A percentile compares a stretch with the other conserved stretches of the same genome.
These are phyloP conservation scores for Schizosaccharomyces cryophilus DNA, from an alignment of 805 yeast species.

Conservation along the genomic window DNA sequence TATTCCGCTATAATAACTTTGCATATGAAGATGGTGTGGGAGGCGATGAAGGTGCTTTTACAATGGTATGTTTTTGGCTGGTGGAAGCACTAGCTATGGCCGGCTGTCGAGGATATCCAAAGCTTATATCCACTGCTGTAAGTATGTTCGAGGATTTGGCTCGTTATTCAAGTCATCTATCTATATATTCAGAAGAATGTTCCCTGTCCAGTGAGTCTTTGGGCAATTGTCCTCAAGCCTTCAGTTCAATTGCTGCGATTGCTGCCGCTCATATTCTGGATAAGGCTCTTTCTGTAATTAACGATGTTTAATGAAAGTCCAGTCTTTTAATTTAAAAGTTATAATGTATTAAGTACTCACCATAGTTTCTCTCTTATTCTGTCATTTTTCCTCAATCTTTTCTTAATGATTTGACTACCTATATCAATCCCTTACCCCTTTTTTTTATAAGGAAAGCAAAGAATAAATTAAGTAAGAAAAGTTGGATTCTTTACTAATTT, in stretches of 20 bases:
- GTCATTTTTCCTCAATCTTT: too few relatives aligned
- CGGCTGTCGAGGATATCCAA: neutral
- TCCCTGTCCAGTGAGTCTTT: constrained; percentile 1
- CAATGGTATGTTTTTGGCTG: neutral
- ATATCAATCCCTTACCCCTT: too few relatives aligned
- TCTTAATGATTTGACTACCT: too few relatives aligned
- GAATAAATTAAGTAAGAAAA: too few relatives aligned
- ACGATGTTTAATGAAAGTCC: neutral
- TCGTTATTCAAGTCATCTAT: neutral
- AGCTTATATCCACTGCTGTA: neutral
- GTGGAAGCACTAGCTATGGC: constrained; percentile 1
- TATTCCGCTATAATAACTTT: neutral
- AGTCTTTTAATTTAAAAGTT: too few relatives aligned
- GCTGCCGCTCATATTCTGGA: neutral
- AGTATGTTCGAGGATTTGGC: constrained; percentile 1
- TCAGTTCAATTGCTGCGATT: neutral
- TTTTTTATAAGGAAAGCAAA: too few relatives aligned
- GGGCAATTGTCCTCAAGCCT: constrained; percentile 2
- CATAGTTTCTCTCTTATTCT: too few relatives aligned
- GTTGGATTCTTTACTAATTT: too few relatives aligned
- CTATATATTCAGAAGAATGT: neutral
- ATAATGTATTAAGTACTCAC: too few relatives aligned
- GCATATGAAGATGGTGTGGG: constrained; percentile 1
- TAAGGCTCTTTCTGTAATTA: neutral
- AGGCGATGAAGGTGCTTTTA: constrained; percentile 1